phyloP scores from a whole-genome alignment of 768 basidiomycete species.

The Russula griseocarnosa region DNA sequence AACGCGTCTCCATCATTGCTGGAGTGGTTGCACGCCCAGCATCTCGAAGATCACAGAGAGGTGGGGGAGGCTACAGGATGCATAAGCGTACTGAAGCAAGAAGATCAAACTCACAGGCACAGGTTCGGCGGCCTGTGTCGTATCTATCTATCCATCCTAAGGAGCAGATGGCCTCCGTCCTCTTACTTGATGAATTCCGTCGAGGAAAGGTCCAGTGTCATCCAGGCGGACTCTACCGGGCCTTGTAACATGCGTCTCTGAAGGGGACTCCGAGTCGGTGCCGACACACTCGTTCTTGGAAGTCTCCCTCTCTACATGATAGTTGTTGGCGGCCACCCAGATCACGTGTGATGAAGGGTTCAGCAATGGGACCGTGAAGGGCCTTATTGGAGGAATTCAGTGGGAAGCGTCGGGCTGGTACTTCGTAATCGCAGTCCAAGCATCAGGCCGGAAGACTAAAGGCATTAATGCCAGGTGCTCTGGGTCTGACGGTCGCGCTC shows the following conservation, averaged over 20 bases:
- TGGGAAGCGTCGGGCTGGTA: slow-evolving; percentile 38
- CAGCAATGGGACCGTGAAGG: slow-evolving; percentile 17
- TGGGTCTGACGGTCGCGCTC: slow-evolving; percentile 38
- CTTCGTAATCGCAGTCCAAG: slow-evolving; percentile 40
- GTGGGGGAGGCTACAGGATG: no score
- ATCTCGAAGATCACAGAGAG: no score
- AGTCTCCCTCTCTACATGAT: background rate
- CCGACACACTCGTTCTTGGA: background rate
- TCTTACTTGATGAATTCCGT: background rate
- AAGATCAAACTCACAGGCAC: no score
- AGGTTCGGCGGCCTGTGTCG: background rate
- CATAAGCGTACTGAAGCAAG: no score
- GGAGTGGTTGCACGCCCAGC: no score
- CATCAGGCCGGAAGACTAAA: slow-evolving; percentile 51
- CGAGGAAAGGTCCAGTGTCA: slow-evolving; percentile 4
- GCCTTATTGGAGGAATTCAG: slow-evolving; percentile 33
- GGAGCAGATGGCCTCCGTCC: background rate
- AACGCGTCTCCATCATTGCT: no score
- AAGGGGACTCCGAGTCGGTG: background rate
- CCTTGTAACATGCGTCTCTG: background rate
- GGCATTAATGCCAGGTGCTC: slow-evolving; percentile 42
- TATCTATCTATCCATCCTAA: slow-evolving; percentile 3
- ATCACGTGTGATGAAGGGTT: slow-evolving; percentile 22
- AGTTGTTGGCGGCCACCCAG: slow-evolving; percentile 8
- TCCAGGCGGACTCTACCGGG: background rate